Percentiles rank a stretch among this genome's conserved stretches.
These are phyloP conservation scores for Erigeron philadelphicus DNA, from an alignment of 140 eudicot genomes.

Conservation along the genomic window DNA sequence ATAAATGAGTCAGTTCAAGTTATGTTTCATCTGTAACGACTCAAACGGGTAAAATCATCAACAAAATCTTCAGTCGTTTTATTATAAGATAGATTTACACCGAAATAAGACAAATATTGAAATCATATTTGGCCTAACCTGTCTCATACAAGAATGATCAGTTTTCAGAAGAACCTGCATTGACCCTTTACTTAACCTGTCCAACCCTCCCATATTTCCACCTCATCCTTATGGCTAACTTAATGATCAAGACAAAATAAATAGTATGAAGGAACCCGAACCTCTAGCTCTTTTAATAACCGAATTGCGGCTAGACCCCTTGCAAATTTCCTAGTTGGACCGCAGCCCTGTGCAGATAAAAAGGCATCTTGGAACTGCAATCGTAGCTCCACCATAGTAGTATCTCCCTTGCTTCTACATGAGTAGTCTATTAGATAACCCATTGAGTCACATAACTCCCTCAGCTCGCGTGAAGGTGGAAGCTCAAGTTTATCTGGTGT, in stretches of 20 bases:
- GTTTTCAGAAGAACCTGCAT: too few relatives aligned
- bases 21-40: too few relatives aligned
- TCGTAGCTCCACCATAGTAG: conserved; percentile 42
- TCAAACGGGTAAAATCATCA: too few relatives aligned
- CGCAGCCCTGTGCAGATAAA: conserved; percentile 53
- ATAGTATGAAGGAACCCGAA: conserved; percentile 14
- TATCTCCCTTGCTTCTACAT: conserved; percentile 34
- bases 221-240: not conserved
- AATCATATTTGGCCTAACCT: too few relatives aligned
- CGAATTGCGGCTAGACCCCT: conserved; percentile 78
- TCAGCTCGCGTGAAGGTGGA: conserved; percentile 75
- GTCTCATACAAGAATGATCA: too few relatives aligned
- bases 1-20: too few relatives aligned
- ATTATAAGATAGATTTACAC: too few relatives aligned
- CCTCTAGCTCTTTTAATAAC: conserved; percentile 66
- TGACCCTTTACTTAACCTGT: too few relatives aligned
- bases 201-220: too few relatives aligned
- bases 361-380: conserved; percentile 62
- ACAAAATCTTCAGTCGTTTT: too few relatives aligned
- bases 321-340: conserved; percentile 54
- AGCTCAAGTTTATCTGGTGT: conserved; percentile 92
- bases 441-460: conserved; percentile 70
- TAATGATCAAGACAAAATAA: not conserved
- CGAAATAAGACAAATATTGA: too few relatives aligned
- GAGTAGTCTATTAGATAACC: conserved; percentile 61